Base-by-base conservation (phyloP, 148 eudicot species). In the Oxyria digyna region DNA sequence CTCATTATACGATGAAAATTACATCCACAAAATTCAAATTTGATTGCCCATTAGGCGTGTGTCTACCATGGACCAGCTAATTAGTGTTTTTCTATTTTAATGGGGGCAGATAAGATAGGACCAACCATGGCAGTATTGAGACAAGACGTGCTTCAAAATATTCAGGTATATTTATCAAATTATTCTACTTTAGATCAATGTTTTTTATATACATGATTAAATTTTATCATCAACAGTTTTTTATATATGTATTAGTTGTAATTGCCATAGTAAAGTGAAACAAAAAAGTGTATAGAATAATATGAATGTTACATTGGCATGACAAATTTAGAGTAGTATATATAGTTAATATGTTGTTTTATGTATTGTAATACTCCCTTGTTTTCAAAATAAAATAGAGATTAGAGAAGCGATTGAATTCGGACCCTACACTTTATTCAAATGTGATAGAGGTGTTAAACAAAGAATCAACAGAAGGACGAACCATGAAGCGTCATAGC, bases 401-500 rank as follows among this genome's bases (percentile, higher is more conserved):
- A 81, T 72, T 91, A 73, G 96, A 91, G 83, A 84, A 75, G 84
- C 26, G 77, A 33, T 80, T 73, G 42, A 92, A 87, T 59, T 78
- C 84, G 24, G 78, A 91, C 62, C 85, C 96, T 26, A 62, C 74
- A 69, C 42, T 50, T 6, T 84, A 89, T 76, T 73, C 87, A 67
- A 86, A 89, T 57, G 72, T 83, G 79, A 85, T 87, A 23, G 93
- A 89, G 80, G 89, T 91, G 55, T 62, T 89, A 65, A 89, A 83
- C 78, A 87, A 87, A 75, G 97, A 91, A 74, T 78, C 77, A 4
- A 78, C 42, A 67, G 93, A 89, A 69, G 79, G 89, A 68, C 79
- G 67, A 26, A 85, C 93, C 46, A 84, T 79, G 75, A 85, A 79
- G 63, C 71, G 72, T 64, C 81, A 81, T 46, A 87, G 87, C 65